Conservation (phyloP, 345 rosid genomes). For the Acer yangbiense region DNA sequence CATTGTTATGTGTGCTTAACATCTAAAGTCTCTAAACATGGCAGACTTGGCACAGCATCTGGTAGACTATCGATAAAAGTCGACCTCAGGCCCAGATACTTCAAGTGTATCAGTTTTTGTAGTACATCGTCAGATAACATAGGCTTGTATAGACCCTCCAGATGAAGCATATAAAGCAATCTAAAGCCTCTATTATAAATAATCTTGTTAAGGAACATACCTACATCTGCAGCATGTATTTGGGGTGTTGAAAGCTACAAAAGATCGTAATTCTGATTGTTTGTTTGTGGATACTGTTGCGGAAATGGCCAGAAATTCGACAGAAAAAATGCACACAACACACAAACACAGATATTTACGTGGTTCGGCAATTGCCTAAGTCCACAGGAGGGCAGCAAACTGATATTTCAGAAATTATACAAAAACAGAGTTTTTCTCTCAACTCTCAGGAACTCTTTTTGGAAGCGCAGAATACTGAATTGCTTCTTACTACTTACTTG, state of each 20-base stretch:
- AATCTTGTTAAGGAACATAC: conserved; percentile 8
- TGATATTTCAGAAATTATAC: too few relatives aligned
- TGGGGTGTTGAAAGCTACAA: conserved; percentile 5
- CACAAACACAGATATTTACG: too few relatives aligned
- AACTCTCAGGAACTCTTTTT: too few relatives aligned
- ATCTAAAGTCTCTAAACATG: conserved; percentile 36
- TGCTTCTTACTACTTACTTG: too few relatives aligned
- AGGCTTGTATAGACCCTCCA: conserved; percentile 36
- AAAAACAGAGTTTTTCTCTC: too few relatives aligned
- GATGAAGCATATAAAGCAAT: conserved; percentile 33
- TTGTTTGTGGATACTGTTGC: not conserved
- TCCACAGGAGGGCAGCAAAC: too few relatives aligned
- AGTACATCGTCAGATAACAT: conserved; percentile 14
- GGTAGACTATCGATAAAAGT: conserved; percentile 34
- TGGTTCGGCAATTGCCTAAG: too few relatives aligned
- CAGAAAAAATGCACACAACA: too few relatives aligned
- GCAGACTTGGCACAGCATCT: conserved; percentile 13
- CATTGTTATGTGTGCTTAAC: conserved; percentile 35
- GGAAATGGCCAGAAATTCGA: not conserved
- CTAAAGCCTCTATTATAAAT: conserved; percentile 3
- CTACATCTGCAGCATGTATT: conserved; percentile 19
- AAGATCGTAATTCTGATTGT: conserved; percentile 12
- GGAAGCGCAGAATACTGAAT: too few relatives aligned
- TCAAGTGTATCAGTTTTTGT: conserved; percentile 19
- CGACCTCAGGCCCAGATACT: conserved; percentile 31